Base-by-base conservation (phyloP, 2,329 filamentous ascomycete genomes). In the Monosporascus sp. region DNA sequence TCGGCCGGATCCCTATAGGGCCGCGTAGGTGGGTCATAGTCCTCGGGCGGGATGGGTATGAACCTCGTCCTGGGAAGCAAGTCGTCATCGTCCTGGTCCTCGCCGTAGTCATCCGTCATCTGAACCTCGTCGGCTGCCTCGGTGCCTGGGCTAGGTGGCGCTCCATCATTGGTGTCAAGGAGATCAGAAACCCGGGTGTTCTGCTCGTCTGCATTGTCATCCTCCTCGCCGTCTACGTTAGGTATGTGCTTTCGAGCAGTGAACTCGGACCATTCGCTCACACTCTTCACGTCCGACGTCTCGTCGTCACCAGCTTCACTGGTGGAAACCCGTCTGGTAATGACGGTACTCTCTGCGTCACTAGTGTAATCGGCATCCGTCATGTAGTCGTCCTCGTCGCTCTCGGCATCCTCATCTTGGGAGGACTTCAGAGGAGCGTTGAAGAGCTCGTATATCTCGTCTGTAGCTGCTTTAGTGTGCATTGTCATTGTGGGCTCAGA, bases 361-460 rank as follows among this genome's bases (percentile, higher is more conserved):
- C 88, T 96, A 3, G 88, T 93, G 68, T 94, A 96, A 61, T 90
- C 87, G 24, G 75, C 81, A 59, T 92, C 83, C 2, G 80, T 81
- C 60, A 91, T 87, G 59, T 88, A 88, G 46, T 87, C 84, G 53
- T 87, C 85, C 15, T 90, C 63, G 24, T 77, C 80, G 50, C 72
- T 77, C 41, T 72, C 74, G 7, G 75, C 73, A 1, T 65, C 61
- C 25, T 72, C 69, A 27, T 71, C 70, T 17, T 72, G 64, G 1
- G 60, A 67, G 50, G 69, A 57, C 52, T 74, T 72, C 20, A 93
- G 70, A 2, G 94, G 93, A 54, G 94, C 89, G 65, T 94, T 97
- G 73, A 97, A 99, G 48, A 99, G 90, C 54, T 91, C 91, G 65
- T 97, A 97, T 50, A 99, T 97, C 62, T 99, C 94, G 62, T 97